These are phyloP conservation scores for Hibiscus trionum DNA, from an alignment of 345 rosid species.

Conservation along the genomic window DNA sequence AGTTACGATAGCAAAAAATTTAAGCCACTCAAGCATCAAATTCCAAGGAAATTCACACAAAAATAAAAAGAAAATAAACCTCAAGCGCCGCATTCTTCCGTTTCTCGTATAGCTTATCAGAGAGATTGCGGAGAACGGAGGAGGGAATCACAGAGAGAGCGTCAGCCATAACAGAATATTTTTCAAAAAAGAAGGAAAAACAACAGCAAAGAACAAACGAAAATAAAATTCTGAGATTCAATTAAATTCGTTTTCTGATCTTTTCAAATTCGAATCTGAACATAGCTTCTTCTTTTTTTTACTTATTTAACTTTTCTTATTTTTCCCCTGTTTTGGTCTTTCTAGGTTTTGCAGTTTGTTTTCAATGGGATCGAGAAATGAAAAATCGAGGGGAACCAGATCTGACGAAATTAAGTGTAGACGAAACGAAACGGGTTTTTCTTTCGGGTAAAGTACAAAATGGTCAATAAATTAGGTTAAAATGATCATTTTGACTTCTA, in stretches of 20 bases:
- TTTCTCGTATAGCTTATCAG: slow-evolving; percentile 98
- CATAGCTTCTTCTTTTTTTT: slow-evolving; percentile 10
- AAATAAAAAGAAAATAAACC: slow-evolving; percentile 27
- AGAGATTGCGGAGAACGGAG: slow-evolving; percentile 72
- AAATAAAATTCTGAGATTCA: slow-evolving; percentile 4
- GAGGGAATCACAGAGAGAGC: slow-evolving; percentile 54
- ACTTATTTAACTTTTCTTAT: not conserved
- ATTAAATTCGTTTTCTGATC: slow-evolving; percentile 37
- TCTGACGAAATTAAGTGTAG: slow-evolving; percentile 8
- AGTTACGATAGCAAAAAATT: not conserved
- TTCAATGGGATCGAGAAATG: not conserved
- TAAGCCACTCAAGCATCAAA: slow-evolving; percentile 11
- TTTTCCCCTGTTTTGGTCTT: not conserved
- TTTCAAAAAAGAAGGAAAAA: not conserved
- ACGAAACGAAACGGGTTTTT: not conserved
- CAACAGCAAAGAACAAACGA: not conserved
- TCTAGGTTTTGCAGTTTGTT: not conserved
- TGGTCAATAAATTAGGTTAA: too few relatives aligned
- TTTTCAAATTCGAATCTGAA: slow-evolving; percentile 37
- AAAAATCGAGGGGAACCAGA: slow-evolving; percentile 16
- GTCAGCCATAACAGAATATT: slow-evolving; percentile 57
- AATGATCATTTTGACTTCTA: too few relatives aligned
- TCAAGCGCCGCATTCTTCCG: slow-evolving; percentile 98
- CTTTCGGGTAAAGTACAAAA: not conserved
- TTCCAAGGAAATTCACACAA: not conserved